Percentiles rank a stretch among this genome's conserved stretches.
These are phyloP conservation scores for Geranium brycei DNA, from an alignment of 345 rosid species.

Conservation along the genomic window DNA sequence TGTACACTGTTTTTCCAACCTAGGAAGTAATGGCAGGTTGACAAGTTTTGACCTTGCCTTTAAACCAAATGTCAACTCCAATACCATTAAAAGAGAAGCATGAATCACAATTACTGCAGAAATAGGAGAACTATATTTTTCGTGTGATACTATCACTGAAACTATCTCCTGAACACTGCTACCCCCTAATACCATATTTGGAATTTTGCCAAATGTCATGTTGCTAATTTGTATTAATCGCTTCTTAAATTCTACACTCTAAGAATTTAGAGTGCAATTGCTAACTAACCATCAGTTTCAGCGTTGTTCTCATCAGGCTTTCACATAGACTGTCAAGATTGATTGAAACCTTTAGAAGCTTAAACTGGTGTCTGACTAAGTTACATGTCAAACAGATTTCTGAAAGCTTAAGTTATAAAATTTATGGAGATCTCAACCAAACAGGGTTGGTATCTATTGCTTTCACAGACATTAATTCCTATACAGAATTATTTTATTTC, in stretches of 20 bases:
- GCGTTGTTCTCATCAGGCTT: neutral
- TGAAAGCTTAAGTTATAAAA: neutral
- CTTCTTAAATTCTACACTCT: neutral
- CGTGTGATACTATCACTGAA: too few relatives aligned
- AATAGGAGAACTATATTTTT: too few relatives aligned
- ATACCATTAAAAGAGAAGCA: neutral
- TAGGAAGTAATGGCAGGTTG: neutral
- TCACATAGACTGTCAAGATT: neutral
- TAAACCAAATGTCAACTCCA: neutral
- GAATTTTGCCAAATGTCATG: too few relatives aligned
- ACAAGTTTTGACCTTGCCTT: neutral
- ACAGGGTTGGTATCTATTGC: neutral
- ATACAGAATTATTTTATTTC: slow-evolving; percentile 1
- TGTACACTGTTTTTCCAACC: neutral
- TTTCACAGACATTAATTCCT: neutral
- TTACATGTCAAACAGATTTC: neutral
- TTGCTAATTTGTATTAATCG: neutral
- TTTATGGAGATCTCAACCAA: neutral
- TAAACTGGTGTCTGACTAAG: neutral
- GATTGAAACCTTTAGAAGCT: neutral
- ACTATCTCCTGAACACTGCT: too few relatives aligned
- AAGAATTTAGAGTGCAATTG: neutral
- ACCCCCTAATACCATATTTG: too few relatives aligned
- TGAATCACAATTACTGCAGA: neutral
- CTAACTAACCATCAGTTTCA: neutral